These are phyloP conservation scores for Phytophthora capsici DNA, from an alignment of 352 stramenopile genomes.

Conservation along the genomic window DNA sequence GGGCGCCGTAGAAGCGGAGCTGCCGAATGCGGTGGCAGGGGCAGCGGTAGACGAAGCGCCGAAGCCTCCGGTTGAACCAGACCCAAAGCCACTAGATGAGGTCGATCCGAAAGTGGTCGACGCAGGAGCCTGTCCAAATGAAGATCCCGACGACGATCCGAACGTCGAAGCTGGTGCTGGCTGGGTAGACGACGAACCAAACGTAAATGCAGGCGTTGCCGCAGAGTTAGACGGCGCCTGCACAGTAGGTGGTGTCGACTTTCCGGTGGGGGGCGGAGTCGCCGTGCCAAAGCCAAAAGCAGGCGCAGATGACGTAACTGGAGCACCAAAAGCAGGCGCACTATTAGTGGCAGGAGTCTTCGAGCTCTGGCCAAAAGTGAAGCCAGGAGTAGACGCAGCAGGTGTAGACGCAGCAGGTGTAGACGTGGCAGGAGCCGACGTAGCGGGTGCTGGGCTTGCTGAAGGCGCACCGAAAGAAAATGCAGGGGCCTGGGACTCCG, in stretches of 20 bases:
- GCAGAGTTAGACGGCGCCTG: constrained; percentile 13
- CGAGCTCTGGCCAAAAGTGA: constrained; percentile 34
- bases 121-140: constrained; percentile 36
- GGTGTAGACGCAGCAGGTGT: constrained; percentile 11
- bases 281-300: constrained; percentile 29
- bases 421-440: constrained; percentile 20
- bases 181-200: constrained; percentile 37
- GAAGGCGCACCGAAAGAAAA: constrained; percentile 31
- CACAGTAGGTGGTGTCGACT: constrained; percentile 10
- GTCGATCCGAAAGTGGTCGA: constrained; percentile 39
- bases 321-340: constrained; percentile 34
- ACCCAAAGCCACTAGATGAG: constrained; percentile 45
- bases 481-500: constrained; percentile 28
- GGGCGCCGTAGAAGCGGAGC: constrained; percentile 32
- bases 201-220: constrained; percentile 46
- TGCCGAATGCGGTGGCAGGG: constrained; percentile 45
- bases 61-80: constrained; percentile 39
- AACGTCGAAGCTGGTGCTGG: constrained; percentile 33
- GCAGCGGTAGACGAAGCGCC: constrained; percentile 24
- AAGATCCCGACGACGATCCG: constrained; percentile 30
- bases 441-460: constrained; percentile 17
- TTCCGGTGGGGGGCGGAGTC: constrained; percentile 8
- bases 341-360: constrained; percentile 13
- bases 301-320: constrained; percentile 20
- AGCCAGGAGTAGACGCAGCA: too few relatives aligned